Evolutionary conservation across 1,284 basidiomycete species (phyloP).

Genomic region (Heterobasidion occidentale): DNA sequence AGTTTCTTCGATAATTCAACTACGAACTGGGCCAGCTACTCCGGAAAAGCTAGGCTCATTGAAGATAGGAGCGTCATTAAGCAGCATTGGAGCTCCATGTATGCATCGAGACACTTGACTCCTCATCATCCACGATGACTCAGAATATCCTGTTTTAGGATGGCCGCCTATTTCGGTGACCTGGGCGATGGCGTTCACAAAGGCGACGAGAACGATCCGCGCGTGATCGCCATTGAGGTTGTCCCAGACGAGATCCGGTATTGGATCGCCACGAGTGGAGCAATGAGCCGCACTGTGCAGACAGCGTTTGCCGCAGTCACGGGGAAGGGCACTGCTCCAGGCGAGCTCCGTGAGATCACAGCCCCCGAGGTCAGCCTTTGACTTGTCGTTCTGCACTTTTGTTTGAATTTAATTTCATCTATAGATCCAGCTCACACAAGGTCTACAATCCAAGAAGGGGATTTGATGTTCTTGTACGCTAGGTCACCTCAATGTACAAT

Average conservation of each 20-base stretch:
- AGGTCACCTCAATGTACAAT: background rate
- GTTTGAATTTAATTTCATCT: background rate
- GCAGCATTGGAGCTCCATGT: conserved; percentile 62
- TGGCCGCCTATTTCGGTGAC: conserved; percentile 81
- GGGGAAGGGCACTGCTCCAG: conserved; percentile 50
- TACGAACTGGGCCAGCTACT: conserved; percentile 82
- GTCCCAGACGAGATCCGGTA: conserved; percentile 78
- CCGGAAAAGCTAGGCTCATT: conserved; percentile 64
- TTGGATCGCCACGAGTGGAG: conserved; percentile 50
- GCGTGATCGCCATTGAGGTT: conserved; percentile 78
- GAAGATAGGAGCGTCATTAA: conserved; percentile 61
- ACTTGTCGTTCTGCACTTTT: background rate
- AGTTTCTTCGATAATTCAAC: conserved; percentile 67
- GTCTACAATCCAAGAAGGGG: conserved; percentile 25
- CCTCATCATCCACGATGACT: background rate
- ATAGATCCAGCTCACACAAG: conserved; percentile 27
- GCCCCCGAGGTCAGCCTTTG: conserved; percentile 43
- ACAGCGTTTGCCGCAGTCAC: conserved; percentile 46
- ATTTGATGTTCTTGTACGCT: background rate
- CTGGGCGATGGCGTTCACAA: conserved; percentile 83
- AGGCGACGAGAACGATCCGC: conserved; percentile 75
- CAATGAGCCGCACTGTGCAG: conserved; percentile 39
- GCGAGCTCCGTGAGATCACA: conserved; percentile 56
- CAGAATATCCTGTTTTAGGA: conserved; percentile 24
- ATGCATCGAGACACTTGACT: conserved; percentile 17